Conservation (phyloP, 768 basidiomycete genomes). For the Boletellus emodensis region DNA sequence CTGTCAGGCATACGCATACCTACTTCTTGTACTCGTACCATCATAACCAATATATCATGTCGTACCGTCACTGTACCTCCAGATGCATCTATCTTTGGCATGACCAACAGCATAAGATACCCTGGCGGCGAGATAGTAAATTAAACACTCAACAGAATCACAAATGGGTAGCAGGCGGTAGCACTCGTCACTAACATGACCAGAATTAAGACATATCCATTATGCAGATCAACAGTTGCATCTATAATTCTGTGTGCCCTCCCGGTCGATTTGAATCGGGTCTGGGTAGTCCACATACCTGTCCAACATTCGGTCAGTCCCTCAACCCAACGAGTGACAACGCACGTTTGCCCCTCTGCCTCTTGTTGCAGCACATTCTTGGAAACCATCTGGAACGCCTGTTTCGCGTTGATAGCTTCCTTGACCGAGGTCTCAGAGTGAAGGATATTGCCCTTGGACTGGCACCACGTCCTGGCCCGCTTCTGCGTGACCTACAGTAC, state of each 20-base stretch:
- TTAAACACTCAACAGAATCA: constrained; percentile 32
- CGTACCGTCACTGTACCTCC: constrained; percentile 13
- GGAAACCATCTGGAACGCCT: constrained; percentile 99
- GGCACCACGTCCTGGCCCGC: constrained; percentile 99
- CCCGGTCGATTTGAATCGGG: constrained; percentile 94
- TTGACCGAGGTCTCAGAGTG: constrained; percentile 99
- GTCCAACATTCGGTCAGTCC: constrained; percentile 16
- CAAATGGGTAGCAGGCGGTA: constrained; percentile 32
- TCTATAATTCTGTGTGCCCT: constrained; percentile 85
- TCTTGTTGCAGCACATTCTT: constrained; percentile 99
- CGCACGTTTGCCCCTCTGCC: constrained; percentile 90
- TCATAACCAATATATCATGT: constrained; percentile 12
- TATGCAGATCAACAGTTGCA: constrained; percentile 72
- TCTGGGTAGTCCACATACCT: constrained; percentile 99
- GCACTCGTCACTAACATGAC: constrained; percentile 21
- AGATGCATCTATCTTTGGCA: constrained; percentile 5
- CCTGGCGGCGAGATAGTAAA: constrained; percentile 21
- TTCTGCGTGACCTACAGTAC: constrained; percentile 88
- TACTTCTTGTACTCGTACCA: constrained; percentile 29
- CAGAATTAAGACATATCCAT: constrained; percentile 25
- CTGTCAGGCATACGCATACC: constrained; percentile 1
- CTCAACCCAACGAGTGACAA: constrained; percentile 12
- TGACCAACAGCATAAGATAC: constrained; percentile 24
- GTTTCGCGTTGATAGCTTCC: constrained; percentile 99
- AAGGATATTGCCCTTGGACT: constrained; percentile 98